A percentile compares a stretch with the other conserved stretches of the same genome.
Evolutionary conservation across 208 protist species (phyloP).

Genomic region (Wallacemonas collosoma): DNA sequence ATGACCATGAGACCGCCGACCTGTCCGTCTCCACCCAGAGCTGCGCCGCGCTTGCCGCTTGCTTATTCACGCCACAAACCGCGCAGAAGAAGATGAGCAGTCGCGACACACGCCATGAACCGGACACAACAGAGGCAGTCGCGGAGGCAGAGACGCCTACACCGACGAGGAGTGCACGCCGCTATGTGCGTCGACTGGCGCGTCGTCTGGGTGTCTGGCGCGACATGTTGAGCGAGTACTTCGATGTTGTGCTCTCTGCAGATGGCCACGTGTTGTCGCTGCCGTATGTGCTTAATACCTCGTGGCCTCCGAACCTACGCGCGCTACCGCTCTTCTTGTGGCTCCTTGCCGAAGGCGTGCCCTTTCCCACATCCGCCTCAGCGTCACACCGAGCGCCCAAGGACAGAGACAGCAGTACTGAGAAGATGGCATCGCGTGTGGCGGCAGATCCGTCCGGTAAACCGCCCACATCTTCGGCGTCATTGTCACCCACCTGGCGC

Average conservation of each 20-base stretch:
- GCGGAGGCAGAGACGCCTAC: not conserved
- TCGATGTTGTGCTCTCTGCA: constrained; percentile 56
- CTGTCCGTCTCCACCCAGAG: not conserved
- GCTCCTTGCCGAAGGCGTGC: constrained; percentile 65
- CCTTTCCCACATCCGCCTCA: constrained; percentile 35
- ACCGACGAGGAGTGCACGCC: constrained; percentile 19
- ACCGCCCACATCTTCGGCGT: too few relatives aligned
- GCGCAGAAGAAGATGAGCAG: not conserved
- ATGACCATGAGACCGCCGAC: not conserved
- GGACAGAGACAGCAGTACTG: too few relatives aligned
- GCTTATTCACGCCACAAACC: not conserved
- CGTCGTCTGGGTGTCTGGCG: constrained; percentile 60
- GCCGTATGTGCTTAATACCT: constrained; percentile 59
- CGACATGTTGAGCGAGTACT: constrained; percentile 83
- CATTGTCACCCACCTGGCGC: too few relatives aligned
- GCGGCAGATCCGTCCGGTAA: too few relatives aligned
- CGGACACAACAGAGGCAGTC: too few relatives aligned
- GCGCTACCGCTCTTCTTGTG: constrained; percentile 70
- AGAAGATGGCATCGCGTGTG: too few relatives aligned
- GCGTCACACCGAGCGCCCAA: too few relatives aligned
- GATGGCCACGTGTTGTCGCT: constrained; percentile 51
- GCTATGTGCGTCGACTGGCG: constrained; percentile 47
- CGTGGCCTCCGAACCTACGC: constrained; percentile 70
- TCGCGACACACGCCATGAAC: not conserved
- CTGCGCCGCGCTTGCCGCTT: not conserved